Percentiles rank a stretch among this genome's conserved stretches.
Conservation (phyloP, 768 basidiomycete species). For the Lentinula boryana region DNA sequence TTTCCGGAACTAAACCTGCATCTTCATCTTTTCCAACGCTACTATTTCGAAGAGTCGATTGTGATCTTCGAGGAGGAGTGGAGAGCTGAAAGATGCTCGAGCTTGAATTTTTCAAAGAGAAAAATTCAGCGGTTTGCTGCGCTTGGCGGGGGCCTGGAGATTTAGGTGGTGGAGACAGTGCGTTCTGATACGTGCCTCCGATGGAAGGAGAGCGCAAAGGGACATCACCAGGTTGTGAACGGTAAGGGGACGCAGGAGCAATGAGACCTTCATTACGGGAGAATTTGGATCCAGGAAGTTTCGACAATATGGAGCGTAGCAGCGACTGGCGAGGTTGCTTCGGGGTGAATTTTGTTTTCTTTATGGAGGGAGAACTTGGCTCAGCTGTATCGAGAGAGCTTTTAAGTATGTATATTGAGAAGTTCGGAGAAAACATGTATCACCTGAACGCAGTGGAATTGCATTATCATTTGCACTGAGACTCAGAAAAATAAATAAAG, state of each 20-base stretch:
- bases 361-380: slow-evolving; percentile 34
- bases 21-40: background rate
- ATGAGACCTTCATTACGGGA: slow-evolving; percentile 61
- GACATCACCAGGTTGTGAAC: slow-evolving; percentile 11
- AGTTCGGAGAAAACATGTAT: slow-evolving; percentile 2
- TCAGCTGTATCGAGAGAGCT: slow-evolving; percentile 19
- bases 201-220: background rate
- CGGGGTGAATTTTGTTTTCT: slow-evolving; percentile 15
- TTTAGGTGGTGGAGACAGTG: slow-evolving; percentile 1
- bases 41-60: slow-evolving; percentile 19
- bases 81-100: slow-evolving; percentile 29
- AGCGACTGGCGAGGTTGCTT: slow-evolving; percentile 46
- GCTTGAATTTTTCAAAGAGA: slow-evolving; percentile 15
- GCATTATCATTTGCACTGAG: slow-evolving; percentile 97
- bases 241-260: slow-evolving; percentile 47
- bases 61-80: slow-evolving; percentile 32
- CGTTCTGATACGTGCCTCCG: background rate
- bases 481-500: slow-evolving; percentile 92
- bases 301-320: slow-evolving; percentile 57
- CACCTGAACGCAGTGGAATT: slow-evolving; percentile 66
- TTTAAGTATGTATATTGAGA: background rate
- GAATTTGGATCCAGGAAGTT: slow-evolving; percentile 35
- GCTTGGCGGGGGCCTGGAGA: slow-evolving; percentile 4
- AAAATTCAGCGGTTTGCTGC: slow-evolving; percentile 27
- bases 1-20: slow-evolving; percentile 12